phyloP scores from a whole-genome alignment of 2,329 filamentous ascomycete genomes.

The Torrubiellomyces zombiae region DNA sequence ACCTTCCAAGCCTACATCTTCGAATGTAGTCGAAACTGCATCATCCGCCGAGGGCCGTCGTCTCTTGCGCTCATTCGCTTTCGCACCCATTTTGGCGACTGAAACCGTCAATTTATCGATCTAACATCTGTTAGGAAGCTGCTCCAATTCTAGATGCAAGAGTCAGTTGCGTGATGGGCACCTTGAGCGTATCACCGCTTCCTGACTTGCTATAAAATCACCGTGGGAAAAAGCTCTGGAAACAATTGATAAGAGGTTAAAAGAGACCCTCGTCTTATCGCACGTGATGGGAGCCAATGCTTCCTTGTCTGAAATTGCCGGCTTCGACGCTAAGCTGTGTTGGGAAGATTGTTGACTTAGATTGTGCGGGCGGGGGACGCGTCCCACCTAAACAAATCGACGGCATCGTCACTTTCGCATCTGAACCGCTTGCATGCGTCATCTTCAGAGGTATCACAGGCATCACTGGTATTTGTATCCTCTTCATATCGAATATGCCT shows the following conservation, averaged over 20 bases:
- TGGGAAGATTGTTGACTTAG: conserved; percentile 17
- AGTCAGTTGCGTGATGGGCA: too few relatives aligned
- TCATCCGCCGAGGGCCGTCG: conserved; percentile 17
- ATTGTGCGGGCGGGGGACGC: conserved; percentile 9
- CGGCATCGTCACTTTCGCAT: conserved; percentile 2
- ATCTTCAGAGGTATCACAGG: too few relatives aligned
- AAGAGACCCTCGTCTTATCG: conserved; percentile 11
- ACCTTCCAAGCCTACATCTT: conserved; percentile 15
- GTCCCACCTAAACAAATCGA: conserved; percentile 14
- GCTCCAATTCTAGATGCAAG: too few relatives aligned
- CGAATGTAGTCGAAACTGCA: conserved; percentile 11
- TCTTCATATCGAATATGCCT: conserved; percentile 24
- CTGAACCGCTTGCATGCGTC: too few relatives aligned
- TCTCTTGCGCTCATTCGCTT: conserved; percentile 18
- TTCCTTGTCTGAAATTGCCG: conserved; percentile 3
- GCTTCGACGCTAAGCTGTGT: conserved; percentile 10
- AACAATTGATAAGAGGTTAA: too few relatives aligned
- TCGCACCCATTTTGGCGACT: conserved; percentile 12
- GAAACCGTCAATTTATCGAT: too few relatives aligned
- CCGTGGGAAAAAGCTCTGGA: too few relatives aligned
- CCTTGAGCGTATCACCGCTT: too few relatives aligned
- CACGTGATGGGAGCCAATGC: conserved; percentile 18
- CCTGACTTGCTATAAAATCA: too few relatives aligned
- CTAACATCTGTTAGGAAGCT: too few relatives aligned
- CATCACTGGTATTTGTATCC: too few relatives aligned